Conservation (phyloP, 2,329 filamentous ascomycete species). For the Trichophyton schoenleinii region DNA sequence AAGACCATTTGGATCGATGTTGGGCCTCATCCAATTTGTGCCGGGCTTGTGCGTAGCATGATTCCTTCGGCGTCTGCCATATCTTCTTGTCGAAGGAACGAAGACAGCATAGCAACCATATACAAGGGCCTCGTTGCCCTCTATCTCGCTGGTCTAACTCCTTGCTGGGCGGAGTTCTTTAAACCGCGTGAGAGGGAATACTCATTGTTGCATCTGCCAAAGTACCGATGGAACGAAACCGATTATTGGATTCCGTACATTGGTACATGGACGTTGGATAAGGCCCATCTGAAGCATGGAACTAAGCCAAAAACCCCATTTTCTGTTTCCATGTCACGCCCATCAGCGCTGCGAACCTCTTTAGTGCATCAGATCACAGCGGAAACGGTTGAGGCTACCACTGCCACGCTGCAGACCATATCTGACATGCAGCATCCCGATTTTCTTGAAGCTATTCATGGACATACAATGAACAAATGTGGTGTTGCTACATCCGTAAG, state of each 20-base stretch:
- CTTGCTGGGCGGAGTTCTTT: constrained; percentile 61
- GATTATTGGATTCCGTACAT: constrained; percentile 46
- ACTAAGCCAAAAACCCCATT: background rate
- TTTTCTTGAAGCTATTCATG: background rate
- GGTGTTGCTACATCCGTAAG: background rate
- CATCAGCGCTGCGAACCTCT: background rate
- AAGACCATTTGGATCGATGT: constrained; percentile 61
- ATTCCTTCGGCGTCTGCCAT: constrained; percentile 43
- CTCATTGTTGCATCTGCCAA: constrained; percentile 46
- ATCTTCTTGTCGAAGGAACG: constrained; percentile 51
- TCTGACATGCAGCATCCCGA: background rate
- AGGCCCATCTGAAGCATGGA: constrained; percentile 5
- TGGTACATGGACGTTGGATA: constrained; percentile 46
- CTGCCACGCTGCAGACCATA: constrained; percentile 39
- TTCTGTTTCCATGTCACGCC: background rate
- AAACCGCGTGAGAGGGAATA: constrained; percentile 42
- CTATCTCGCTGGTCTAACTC: constrained; percentile 47
- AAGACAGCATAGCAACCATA: constrained; percentile 51
- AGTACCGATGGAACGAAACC: constrained; percentile 58
- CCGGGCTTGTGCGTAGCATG: constrained; percentile 54
- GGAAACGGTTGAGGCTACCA: constrained; percentile 38
- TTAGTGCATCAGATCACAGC: background rate
- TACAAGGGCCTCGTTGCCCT: constrained; percentile 46
- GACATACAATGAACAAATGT: background rate
- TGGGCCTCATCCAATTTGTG: constrained; percentile 60